Evolutionary conservation across 2,329 filamentous ascomycete species (phyloP), one percentile per base, ranked within the genome.

Genomic region (Arthrobotrys sphaeroides): DNA sequence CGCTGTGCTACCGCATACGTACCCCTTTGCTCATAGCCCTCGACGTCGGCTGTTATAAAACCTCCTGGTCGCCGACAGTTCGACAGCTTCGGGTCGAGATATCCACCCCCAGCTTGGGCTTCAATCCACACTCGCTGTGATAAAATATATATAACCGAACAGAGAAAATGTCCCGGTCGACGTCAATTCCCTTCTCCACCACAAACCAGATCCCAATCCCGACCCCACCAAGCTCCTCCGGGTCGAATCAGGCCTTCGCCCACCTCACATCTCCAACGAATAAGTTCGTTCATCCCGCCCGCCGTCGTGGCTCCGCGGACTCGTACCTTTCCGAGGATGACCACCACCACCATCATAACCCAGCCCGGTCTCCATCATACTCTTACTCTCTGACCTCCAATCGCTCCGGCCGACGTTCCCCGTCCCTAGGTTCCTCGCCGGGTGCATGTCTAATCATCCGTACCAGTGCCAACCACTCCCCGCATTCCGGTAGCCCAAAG

Each of bases 211-310:
- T 53, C 31, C 40, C 60, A 20, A 73, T 74, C 20, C 43, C 43
- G 24, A 74, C 62, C 10, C 70, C 70, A 40, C 62, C 70, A 13
- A 62, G 62, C 62, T 68, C 70, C 13, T 67, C 70, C 55, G 69
- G 69, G 36, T 73, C 69, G n/a, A 73, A 73, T 33, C 49, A 66
- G 33, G 61, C 61, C 18, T 74, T 68, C 55, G 22, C 55, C 49
- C 53, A 64, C 18, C 72, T 69, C 40, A 31, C 51, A 18, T 59
- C 59, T 24, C 57, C 64, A 18, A 33, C 53, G n/a, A 22, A 45
- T 28, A 70, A 45, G 57, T 75, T 64, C 70, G 70, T 74, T 26
- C 70, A 74, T 47, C 70, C 70, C 5, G 70, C 70, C 20, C 70
- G 70, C 10, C 70, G 70, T 57, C 70, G 70, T 16, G 62, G 62